Evolutionary conservation across 805 yeast genomes (phyloP).

Genomic region (Starmerella geochares): DNA sequence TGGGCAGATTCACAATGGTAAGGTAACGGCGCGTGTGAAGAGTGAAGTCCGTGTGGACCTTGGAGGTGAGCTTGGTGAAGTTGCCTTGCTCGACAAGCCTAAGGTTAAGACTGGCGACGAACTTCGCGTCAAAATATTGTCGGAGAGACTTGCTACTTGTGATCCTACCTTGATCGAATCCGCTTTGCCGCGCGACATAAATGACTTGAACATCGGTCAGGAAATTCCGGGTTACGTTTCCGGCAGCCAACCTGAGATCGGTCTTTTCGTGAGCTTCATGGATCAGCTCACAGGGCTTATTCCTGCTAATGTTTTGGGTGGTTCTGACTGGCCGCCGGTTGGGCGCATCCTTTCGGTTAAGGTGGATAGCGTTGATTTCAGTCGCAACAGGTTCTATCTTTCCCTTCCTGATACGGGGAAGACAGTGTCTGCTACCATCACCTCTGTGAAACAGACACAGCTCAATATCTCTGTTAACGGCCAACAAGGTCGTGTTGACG

Average conservation of each 20-base stretch:
- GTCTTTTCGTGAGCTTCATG: conserved; percentile 75
- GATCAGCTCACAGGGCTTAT: conserved; percentile 67
- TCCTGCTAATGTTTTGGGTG: conserved; percentile 42
- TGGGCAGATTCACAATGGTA: conserved; percentile 12
- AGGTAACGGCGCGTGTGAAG: conserved; percentile 64
- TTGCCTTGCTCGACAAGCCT: conserved; percentile 30
- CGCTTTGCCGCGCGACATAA: conserved; percentile 48
- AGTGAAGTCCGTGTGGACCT: conserved; percentile 62
- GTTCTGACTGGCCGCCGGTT: conserved; percentile 44
- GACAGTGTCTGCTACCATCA: conserved; percentile 36
- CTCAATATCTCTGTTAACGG: conserved; percentile 67
- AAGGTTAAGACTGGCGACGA: conserved; percentile 48
- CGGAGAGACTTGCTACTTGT: conserved; percentile 47
- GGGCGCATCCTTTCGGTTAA: conserved; percentile 32
- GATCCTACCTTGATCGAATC: conserved; percentile 60
- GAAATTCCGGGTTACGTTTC: conserved; percentile 64
- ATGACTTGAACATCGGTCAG: conserved; percentile 45
- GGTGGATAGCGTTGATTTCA: conserved; percentile 58
- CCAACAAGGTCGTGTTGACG: conserved; percentile 70
- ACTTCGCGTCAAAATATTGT: conserved; percentile 53
- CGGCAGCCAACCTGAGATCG: conserved; percentile 58
- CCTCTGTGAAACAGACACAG: conserved; percentile 59
- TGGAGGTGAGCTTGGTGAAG: conserved; percentile 54
- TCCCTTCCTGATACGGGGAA: conserved; percentile 9
- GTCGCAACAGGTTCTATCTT: conserved; percentile 54